Conservation (phyloP, 495 filamentous ascomycete genomes). For the Daldinia decipiens region DNA sequence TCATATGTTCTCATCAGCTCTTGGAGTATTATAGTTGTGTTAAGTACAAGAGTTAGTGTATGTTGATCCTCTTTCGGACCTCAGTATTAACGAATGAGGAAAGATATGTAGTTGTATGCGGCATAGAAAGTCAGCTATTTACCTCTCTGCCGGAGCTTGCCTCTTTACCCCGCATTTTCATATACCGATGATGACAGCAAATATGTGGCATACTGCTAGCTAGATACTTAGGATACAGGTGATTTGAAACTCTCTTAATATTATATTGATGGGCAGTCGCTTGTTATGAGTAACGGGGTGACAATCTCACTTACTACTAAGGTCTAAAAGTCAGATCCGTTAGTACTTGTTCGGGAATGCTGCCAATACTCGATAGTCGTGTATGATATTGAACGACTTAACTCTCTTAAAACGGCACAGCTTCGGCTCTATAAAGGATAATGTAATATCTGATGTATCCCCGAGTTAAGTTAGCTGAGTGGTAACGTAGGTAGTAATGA, state of each 20-base stretch:
- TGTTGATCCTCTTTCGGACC: conserved; percentile 4
- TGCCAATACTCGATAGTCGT: not conserved
- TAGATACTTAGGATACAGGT: not conserved
- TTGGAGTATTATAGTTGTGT: not conserved
- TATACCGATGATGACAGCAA: not conserved
- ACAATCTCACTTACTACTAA: not conserved
- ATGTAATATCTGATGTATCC: not conserved
- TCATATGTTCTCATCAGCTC: not conserved
- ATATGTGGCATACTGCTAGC: not conserved
- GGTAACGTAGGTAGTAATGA: not conserved
- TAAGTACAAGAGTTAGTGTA: not conserved
- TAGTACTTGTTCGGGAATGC: not conserved
- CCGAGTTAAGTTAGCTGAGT: not conserved
- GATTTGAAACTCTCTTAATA: not conserved
- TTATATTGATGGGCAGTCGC: not conserved
- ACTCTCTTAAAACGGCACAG: not conserved
- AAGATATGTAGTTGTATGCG: conserved; percentile 11
- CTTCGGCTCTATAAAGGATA: not conserved
- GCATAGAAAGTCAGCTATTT: conserved; percentile 16
- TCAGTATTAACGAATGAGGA: not conserved
- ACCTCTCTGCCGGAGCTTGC: conserved; percentile 34
- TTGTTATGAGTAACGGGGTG: not conserved
- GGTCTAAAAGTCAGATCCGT: not conserved
- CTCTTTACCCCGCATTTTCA: conserved; percentile 41
- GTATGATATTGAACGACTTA: not conserved